Percentiles rank a stretch among this genome's conserved stretches.
Conservation (phyloP, 2,329 filamentous ascomycete species). For the Curvularia sp. region DNA sequence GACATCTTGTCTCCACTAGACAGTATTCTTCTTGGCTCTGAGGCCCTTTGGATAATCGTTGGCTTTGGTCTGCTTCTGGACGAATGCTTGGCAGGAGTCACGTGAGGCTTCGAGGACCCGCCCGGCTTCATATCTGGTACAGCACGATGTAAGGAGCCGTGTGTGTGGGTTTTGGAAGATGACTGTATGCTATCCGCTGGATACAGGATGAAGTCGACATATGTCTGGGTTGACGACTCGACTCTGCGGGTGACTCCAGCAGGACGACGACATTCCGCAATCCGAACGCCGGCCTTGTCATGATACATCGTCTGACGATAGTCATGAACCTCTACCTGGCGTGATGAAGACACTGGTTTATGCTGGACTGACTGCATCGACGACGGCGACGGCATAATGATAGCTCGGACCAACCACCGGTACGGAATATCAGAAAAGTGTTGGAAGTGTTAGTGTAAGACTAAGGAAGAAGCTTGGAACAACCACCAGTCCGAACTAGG, state of each 20-base stretch:
- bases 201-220: conserved; percentile 14
- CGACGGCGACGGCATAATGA: conserved; percentile 35
- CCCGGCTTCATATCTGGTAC: not conserved
- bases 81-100: conserved; percentile 17
- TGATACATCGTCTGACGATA: conserved; percentile 38
- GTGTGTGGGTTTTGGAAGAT: not conserved
- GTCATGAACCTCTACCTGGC: not conserved
- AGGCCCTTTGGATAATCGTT: conserved; percentile 23
- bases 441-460: conserved; percentile 8
- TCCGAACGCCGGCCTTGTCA: conserved; percentile 31
- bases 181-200: not conserved
- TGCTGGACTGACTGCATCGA: conserved; percentile 5
- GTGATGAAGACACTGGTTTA: not conserved
- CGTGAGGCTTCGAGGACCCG: conserved; percentile 11
- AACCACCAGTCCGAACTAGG: conserved; percentile 6
- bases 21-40: conserved; percentile 3
- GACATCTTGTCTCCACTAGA: not conserved
- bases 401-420: conserved; percentile 7
- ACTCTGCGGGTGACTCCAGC: conserved; percentile 13
- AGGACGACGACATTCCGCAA: conserved; percentile 37
- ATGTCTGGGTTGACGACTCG: conserved; percentile 6
- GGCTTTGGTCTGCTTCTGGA: conserved; percentile 23
- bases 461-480: conserved; percentile 1
- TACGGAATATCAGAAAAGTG: conserved; percentile 11
- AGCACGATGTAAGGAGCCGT: conserved; percentile 1